Evolutionary conservation across 1,284 basidiomycete species (phyloP).

Genomic region (Entoloma clypeatum): DNA sequence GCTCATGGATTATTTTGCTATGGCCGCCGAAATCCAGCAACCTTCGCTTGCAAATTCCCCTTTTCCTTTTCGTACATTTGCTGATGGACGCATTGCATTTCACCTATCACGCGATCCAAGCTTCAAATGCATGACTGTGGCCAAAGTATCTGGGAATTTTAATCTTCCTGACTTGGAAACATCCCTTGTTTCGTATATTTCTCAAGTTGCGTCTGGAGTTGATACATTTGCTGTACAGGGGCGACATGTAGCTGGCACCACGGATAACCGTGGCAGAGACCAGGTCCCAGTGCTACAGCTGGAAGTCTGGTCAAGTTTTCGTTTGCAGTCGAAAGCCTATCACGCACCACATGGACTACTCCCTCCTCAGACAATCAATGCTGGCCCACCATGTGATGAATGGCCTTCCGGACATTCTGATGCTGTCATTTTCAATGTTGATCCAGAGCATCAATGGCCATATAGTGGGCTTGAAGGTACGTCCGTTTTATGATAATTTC

Average conservation of each 20-base stretch:
- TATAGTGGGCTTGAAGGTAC: slow-evolving; percentile 25
- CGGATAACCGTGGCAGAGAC: slow-evolving; percentile 1
- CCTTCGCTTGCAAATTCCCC: slow-evolving; percentile 5
- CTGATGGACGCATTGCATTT: slow-evolving; percentile 18
- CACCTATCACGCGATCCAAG: slow-evolving; percentile 22
- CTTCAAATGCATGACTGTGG: slow-evolving; percentile 16
- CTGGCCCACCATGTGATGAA: slow-evolving; percentile 16
- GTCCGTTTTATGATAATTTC: slow-evolving; percentile 8
- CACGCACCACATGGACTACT: slow-evolving; percentile 20
- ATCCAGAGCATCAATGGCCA: slow-evolving; percentile 21
- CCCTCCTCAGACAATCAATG: slow-evolving; percentile 22
- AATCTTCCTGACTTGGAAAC: slow-evolving; percentile 25
- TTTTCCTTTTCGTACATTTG: slow-evolving; percentile 18
- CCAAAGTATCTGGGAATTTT: slow-evolving; percentile 20
- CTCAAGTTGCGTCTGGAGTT: background rate
- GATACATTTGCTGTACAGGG: slow-evolving; percentile 10
- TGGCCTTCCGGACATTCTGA: slow-evolving; percentile 23
- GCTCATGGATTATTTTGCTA: slow-evolving; percentile 16
- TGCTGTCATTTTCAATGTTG: slow-evolving; percentile 21
- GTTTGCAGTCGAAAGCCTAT: slow-evolving; percentile 19
- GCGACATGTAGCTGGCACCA: too few relatives aligned
- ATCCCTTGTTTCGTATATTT: slow-evolving; percentile 25
- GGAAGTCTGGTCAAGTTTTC: slow-evolving; percentile 23
- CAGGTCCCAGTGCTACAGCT: slow-evolving; percentile 19
- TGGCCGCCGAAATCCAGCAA: slow-evolving; percentile 9